A percentile compares a stretch with the other conserved stretches of the same genome.
These are phyloP conservation scores for Globisporangium lucens DNA, from an alignment of 352 stramenopile genomes.

Conservation along the genomic window DNA sequence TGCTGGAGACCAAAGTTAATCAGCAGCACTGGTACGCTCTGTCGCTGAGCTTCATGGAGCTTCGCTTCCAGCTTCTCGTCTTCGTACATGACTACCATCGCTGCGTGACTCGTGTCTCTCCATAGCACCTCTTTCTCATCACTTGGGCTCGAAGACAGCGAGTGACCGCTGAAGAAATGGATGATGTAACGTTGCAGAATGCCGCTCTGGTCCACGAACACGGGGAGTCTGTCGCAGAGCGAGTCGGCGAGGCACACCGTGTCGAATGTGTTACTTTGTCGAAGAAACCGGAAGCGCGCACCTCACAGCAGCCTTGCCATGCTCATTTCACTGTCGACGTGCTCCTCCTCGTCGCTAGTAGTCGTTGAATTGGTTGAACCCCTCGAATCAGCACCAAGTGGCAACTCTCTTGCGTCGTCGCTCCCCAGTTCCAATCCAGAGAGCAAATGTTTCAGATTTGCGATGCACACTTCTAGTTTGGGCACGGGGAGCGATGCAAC, in stretches of 20 bases:
- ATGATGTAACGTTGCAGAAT: constrained; percentile 48
- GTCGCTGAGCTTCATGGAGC: constrained; percentile 31
- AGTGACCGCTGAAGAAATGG: constrained; percentile 41
- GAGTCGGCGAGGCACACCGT: constrained; percentile 26
- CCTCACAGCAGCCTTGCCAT: constrained; percentile 29
- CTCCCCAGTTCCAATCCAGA: neutral
- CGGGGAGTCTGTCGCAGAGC: constrained; percentile 34
- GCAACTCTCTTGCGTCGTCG: neutral
- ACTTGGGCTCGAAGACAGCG: constrained; percentile 25
- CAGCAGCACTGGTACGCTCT: constrained; percentile 28
- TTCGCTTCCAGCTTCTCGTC: constrained; percentile 21
- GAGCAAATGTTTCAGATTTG: constrained; percentile 3
- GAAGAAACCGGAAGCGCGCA: constrained; percentile 37
- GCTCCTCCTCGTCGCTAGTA: neutral
- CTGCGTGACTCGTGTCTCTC: constrained; percentile 14
- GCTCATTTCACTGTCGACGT: neutral
- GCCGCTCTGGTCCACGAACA: constrained; percentile 39
- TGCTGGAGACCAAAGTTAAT: constrained; percentile 29
- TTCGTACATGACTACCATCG: constrained; percentile 34
- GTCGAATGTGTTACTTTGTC: constrained; percentile 5
- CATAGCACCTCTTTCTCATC: constrained; percentile 20
- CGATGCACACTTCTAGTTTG: neutral
- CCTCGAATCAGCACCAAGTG: too few species aligned
- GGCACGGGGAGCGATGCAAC: neutral
- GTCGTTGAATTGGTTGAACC: neutral